Conservation (phyloP, 306 rosid species). For the Oxytropis ochrocephala region DNA sequence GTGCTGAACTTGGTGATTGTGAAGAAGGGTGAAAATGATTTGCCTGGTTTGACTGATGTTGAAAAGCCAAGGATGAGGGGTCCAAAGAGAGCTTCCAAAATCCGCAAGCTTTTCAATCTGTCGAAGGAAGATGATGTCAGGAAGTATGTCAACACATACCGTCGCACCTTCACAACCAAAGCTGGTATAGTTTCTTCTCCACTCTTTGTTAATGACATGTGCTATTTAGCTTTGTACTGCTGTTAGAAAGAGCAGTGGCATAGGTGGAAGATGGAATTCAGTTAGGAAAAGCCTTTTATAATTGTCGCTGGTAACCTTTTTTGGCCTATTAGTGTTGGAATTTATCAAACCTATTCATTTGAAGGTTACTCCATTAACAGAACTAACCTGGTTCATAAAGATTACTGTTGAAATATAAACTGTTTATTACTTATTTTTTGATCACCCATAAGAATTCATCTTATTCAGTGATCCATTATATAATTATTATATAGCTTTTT, state of each 20-base stretch:
- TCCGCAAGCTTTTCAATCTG: conserved; percentile 32
- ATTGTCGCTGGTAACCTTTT: neutral
- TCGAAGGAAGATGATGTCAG: conserved; percentile 38
- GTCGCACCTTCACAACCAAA: conserved; percentile 32
- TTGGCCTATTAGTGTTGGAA: neutral
- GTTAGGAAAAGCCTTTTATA: neutral
- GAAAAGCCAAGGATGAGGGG: conserved; percentile 42
- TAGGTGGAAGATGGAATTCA: neutral
- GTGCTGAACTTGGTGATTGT: conserved; percentile 35
- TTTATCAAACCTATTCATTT: neutral
- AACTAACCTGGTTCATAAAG: neutral
- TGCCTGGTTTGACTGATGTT: conserved; percentile 31
- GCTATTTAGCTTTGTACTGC: neutral
- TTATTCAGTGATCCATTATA: neutral
- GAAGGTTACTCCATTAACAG: neutral
- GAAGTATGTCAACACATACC: conserved; percentile 37
- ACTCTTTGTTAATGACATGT: neutral
- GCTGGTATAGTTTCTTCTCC: conserved; percentile 10
- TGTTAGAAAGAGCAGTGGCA: neutral
- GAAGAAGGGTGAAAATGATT: conserved; percentile 32
- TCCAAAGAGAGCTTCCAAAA: conserved; percentile 35
- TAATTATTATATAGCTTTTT: neutral
- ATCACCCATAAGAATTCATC: neutral
- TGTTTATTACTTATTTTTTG: neutral
- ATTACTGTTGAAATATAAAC: neutral